Percentiles rank a stretch among this genome's conserved stretches.
Conservation (phyloP, 306 rosid genomes). For the Lablab purpureus region DNA sequence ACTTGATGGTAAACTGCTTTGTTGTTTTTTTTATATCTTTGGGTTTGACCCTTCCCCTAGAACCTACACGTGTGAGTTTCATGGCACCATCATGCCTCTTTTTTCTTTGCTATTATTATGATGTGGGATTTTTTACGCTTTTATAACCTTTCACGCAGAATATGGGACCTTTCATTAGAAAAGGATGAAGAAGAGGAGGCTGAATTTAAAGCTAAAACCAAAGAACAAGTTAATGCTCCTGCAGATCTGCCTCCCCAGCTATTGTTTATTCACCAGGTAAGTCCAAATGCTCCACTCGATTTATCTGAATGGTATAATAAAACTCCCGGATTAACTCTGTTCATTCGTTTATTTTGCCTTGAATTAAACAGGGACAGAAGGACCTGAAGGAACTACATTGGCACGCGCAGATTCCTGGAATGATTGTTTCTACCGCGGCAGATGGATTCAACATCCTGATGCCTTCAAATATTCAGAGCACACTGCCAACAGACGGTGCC, state of each 20-base stretch:
- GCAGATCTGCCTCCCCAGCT: constrained; percentile 98
- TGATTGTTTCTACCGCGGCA: constrained; percentile 90
- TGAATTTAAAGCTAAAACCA: constrained; percentile 81
- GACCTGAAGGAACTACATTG: constrained; percentile 95
- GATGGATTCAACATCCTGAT: constrained; percentile 93
- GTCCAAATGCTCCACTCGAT: constrained; percentile 4
- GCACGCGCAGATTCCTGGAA: constrained; percentile 96
- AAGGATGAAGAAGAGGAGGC: constrained; percentile 97
- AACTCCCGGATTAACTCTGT: constrained; percentile 16
- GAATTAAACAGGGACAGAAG: constrained; percentile 80
- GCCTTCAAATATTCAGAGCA: constrained; percentile 93
- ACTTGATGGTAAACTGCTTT: neutral
- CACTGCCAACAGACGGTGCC: constrained; percentile 70
- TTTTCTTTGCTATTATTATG: neutral
- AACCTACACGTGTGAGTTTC: neutral
- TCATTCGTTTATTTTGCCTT: constrained; percentile 3
- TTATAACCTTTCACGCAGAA: constrained; percentile 58
- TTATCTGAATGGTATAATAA: neutral
- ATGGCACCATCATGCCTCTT: neutral
- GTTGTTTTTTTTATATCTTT: neutral
- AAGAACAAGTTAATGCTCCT: constrained; percentile 86
- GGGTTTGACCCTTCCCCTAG: neutral
- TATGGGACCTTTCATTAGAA: constrained; percentile 97
- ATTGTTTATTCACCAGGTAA: constrained; percentile 90
- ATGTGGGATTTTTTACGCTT: constrained; percentile 3